These are phyloP conservation scores for Colletotrichum destructivum DNA, from an alignment of 2,329 filamentous ascomycete genomes.

Conservation along the genomic window DNA sequence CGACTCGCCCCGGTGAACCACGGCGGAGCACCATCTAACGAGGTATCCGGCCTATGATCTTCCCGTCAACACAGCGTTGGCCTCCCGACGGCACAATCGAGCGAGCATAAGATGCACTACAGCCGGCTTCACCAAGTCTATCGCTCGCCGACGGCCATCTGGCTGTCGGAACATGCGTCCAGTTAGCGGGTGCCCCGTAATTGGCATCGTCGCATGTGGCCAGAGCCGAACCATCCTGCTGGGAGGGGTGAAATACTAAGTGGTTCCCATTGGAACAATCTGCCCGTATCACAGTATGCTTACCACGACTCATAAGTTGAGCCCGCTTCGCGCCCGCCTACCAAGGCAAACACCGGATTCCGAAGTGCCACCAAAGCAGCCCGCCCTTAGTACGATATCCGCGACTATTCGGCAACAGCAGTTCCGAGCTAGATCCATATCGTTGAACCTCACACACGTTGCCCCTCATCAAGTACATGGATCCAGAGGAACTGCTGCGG, in stretches of 20 bases:
- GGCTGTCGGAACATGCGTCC: conserved; percentile 1
- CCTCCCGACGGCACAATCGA: conserved; percentile 17
- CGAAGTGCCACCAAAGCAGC: background rate
- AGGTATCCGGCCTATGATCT: conserved; percentile 41
- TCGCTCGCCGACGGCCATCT: conserved; percentile 10
- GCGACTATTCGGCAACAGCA: conserved; percentile 1
- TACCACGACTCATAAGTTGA: background rate
- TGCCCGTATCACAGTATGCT: background rate
- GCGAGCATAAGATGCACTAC: conserved; percentile 8
- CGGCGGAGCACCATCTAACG: conserved; percentile 39
- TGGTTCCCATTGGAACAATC: background rate
- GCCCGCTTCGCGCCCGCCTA: no score
- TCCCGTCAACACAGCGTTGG: conserved; percentile 26
- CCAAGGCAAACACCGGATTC: background rate
- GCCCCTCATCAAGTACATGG: background rate
- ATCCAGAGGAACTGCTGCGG: background rate
- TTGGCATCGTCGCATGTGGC: conserved; percentile 26
- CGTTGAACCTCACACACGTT: background rate
- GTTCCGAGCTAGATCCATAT: background rate
- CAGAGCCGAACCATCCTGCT: conserved; percentile 23
- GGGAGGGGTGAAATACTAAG: conserved; percentile 2
- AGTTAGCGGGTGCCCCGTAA: conserved; percentile 11
- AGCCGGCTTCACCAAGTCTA: conserved; percentile 4
- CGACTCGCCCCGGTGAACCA: conserved; percentile 25
- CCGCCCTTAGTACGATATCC: background rate